Base-by-base conservation (phyloP, 345 rosid species). In the Tarenaya hassleriana region DNA sequence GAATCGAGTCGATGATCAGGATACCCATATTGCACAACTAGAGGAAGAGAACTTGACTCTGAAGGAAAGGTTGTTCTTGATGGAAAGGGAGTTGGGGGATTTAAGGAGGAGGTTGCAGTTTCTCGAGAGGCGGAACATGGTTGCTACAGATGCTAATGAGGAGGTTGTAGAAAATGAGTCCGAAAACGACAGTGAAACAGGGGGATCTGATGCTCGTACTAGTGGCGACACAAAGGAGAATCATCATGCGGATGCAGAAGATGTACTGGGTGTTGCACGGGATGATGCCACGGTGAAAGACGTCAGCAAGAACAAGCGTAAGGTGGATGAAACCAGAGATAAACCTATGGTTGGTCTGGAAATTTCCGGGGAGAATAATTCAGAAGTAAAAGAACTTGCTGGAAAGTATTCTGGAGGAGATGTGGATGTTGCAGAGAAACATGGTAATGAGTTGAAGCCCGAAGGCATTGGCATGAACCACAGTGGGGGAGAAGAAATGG, bases 1-100 rank as follows among this genome's bases (percentile, higher is more conserved):
- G 76, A 92, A 81, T 68, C 71, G 94, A 59, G 97, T 94, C 5
- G 94, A 88, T 71, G 97, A 94, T 80, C 97, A 88, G 62, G 95
- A 88, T 64, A 71, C 83, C 35, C 99, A 94, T 52, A 94, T 88
- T 56, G 87, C 88, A 0, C 89, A 83, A 19, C 49, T 94, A 44
- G 99, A 88, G 63, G 99, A 94, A 53, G 99, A 94, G 81, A 94
- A 94, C 41, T 72, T 94, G 58, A 86, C 91, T 0, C 57, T 94
- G 68, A 86, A 84, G 62, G 99, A 92, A 55, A 88, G 95, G 72
- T 44, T 92, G 74, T 88, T 83, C 53, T 48, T 88, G 75, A 81
- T 92, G 95, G 98, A 85, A 67, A 79, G 86, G 64, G 98, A 92
- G 61, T 53, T 92, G 32, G 80, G 76, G 44, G 94, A 92, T 65